Evolutionary conservation across 495 filamentous ascomycete species (phyloP).

Genomic region (Aspergillus panamensis): DNA sequence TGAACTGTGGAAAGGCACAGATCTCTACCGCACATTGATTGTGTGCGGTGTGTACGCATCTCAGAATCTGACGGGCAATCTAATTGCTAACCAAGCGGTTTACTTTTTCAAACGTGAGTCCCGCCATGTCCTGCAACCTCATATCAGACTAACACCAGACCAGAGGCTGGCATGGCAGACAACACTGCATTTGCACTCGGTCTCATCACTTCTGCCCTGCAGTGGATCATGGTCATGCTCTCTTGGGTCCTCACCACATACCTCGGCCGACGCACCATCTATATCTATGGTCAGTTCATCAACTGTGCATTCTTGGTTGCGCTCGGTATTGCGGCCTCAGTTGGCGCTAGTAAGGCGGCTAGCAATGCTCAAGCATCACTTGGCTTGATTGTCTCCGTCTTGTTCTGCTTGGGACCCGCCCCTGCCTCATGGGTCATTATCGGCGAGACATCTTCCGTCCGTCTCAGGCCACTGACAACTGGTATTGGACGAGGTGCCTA

Average conservation of each 20-base stretch:
- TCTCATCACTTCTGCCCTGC: slow-evolving; percentile 38
- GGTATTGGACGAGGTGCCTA: slow-evolving; percentile 66
- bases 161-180: slow-evolving; percentile 60
- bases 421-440: slow-evolving; percentile 75
- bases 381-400: slow-evolving; percentile 45
- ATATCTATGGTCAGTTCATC: slow-evolving; percentile 55
- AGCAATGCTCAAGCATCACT: slow-evolving; percentile 55
- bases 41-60: slow-evolving; percentile 53
- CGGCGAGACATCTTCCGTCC: slow-evolving; percentile 66
- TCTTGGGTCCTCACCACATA: slow-evolving; percentile 65
- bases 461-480: slow-evolving; percentile 72
- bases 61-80: slow-evolving; percentile 50
- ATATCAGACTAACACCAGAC: slow-evolving; percentile 20
- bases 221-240: slow-evolving; percentile 29
- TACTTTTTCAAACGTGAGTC: slow-evolving; percentile 61
- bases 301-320: slow-evolving; percentile 62
- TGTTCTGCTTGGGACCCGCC: slow-evolving; percentile 69
- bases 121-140: slow-evolving; percentile 9
- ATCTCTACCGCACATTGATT: slow-evolving; percentile 64
- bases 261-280: slow-evolving; percentile 67
- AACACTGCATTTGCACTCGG: slow-evolving; percentile 34
- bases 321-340: slow-evolving; percentile 63
- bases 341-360: slow-evolving; percentile 35
- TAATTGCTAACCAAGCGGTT: slow-evolving; percentile 74
- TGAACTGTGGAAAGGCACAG: slow-evolving; percentile 66